Evolutionary conservation across 371 early-diverging fungal species (phyloP), one percentile per base, ranked within the genome.

Genomic region (Haplosporangium sp.): DNA sequence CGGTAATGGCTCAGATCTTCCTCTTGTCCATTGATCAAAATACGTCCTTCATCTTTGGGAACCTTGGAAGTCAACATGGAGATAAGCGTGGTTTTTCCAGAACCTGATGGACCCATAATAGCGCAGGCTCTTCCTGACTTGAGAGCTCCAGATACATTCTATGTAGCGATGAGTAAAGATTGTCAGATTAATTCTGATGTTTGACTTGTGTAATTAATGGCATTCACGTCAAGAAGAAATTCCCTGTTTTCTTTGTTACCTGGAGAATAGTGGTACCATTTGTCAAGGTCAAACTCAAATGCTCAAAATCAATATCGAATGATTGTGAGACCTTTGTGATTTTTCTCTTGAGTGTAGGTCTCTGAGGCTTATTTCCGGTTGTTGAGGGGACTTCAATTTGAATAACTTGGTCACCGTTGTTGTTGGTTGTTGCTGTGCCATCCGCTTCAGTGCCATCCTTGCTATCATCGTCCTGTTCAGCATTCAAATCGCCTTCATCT

Each of bases 31-130:
- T 94, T 93, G 62, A 93, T 87, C 40, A 69, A 63, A 34, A 95
- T 85, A 34, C 87, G 85, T 39, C 93, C 88, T 37, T 83, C 76
- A 17, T 92, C 85, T 61, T 89, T 88, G n/a, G 90, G 92, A 39
- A 86, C 86, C 65, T 84, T 88, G 34, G 90, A 88, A 0, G 89
- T 77, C 59, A 84, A 53, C 57, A 84, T 69, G 17, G 77, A 72
- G 52, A 88, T 84, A 44, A 88, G 71, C 0, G 90, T 91, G 0
- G 94, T 92, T 65, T 90, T 91, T 1, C 93, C 94, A 2, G 90
- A 89, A 13, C 91, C 92, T 4, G 90, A 92, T 3, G 94, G 91
- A 2, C 95, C 96, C 91, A 96, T 91, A 73, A 96, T 93, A 13
- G 84, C 84, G 27, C 89, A 88, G 40, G 88, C 84, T 45, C 90